A percentile compares a stretch with the other conserved stretches of the same genome.
phyloP scores from a whole-genome alignment of 345 rosid genomes.

The Aethionema arabicum region DNA sequence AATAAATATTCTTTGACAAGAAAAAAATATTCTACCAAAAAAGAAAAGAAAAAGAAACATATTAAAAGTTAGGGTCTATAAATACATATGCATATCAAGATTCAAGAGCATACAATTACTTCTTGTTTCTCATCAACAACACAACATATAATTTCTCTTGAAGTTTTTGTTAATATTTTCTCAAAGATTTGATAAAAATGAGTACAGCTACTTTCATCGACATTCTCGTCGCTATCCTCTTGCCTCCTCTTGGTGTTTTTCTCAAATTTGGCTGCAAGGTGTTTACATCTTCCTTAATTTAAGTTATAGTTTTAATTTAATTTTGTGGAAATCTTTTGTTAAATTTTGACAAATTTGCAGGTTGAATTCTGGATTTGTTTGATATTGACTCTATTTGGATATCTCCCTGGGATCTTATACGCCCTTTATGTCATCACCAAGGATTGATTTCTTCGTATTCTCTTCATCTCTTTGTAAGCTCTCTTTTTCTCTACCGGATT shows the following conservation, averaged over 20 bases:
- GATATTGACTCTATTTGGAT: conserved; percentile 62
- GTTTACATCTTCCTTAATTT: neutral
- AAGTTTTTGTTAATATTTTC: neutral
- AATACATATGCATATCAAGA: too few relatives aligned
- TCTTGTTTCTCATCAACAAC: too few relatives aligned
- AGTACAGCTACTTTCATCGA: conserved; percentile 57
- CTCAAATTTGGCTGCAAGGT: conserved; percentile 70
- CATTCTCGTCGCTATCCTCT: conserved; percentile 66
- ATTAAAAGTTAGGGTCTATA: too few relatives aligned
- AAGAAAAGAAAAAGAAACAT: too few relatives aligned
- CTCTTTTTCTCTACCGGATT: conserved; percentile 17
- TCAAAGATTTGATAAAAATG: conserved; percentile 10
- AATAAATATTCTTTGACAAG: too few relatives aligned
- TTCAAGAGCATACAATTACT: too few relatives aligned
- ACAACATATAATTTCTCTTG: neutral
- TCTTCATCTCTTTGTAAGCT: conserved; percentile 20
- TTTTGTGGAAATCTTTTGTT: neutral
- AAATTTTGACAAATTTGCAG: conserved; percentile 35
- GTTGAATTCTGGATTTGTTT: conserved; percentile 87
- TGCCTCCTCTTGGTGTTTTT: conserved; percentile 94
- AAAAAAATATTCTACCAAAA: too few relatives aligned
- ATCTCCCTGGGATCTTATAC: conserved; percentile 78
- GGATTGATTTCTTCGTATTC: conserved; percentile 20
- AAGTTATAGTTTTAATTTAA: neutral
- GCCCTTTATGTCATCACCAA: conserved; percentile 75